Evolutionary conservation across 2,329 filamentous ascomycete genomes (phyloP).

Genomic region (Calonectria leucothoes): DNA sequence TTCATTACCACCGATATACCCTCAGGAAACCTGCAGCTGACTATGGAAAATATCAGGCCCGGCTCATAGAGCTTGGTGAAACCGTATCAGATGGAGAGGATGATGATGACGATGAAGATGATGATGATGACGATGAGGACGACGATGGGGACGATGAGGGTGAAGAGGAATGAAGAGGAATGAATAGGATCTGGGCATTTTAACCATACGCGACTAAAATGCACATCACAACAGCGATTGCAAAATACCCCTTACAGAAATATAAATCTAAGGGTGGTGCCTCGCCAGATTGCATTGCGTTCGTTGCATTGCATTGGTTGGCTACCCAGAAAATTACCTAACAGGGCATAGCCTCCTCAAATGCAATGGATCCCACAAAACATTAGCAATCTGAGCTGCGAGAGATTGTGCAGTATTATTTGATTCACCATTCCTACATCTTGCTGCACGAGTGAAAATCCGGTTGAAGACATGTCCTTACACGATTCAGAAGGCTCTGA

Average conservation of each 20-base stretch:
- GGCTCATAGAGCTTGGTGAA: constrained; percentile 74
- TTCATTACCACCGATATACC: background rate
- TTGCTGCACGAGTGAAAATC: constrained; percentile 42
- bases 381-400: constrained; percentile 32
- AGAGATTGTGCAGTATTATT: constrained; percentile 13
- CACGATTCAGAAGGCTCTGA: constrained; percentile 47
- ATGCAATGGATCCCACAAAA: constrained; percentile 45
- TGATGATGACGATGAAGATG: constrained; percentile 65
- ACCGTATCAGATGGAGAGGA: constrained; percentile 81
- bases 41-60: constrained; percentile 53
- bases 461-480: constrained; percentile 39
- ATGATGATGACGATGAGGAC: constrained; percentile 39
- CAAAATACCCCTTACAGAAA: constrained; percentile 44
- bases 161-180: background rate
- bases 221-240: constrained; percentile 6
- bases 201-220: constrained; percentile 5
- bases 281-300: constrained; percentile 44
- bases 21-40: constrained; percentile 16
- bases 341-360: constrained; percentile 49
- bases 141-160: constrained; percentile 27
- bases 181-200: constrained; percentile 11
- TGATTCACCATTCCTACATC: background rate
- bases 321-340: constrained; percentile 37
- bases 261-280: constrained; percentile 34
- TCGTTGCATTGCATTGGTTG: constrained; percentile 17